Evolutionary conservation across 73 alveolate species (phyloP).

Genomic region (Tetrahymena borealis): DNA sequence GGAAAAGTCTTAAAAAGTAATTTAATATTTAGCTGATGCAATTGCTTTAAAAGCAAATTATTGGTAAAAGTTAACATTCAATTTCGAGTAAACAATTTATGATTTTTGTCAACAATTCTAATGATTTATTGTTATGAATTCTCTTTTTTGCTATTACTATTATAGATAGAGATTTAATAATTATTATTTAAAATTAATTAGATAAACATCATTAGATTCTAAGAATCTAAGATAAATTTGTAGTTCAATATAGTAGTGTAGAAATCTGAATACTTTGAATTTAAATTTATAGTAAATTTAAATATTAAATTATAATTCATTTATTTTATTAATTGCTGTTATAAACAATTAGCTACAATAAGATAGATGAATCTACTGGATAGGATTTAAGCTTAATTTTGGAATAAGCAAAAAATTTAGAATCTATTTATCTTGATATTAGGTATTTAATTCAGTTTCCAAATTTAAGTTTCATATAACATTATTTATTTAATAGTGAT

Average conservation of each 20-base stretch:
- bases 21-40: neutral
- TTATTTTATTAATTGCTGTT: neutral
- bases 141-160: too few relatives aligned
- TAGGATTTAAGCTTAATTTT: neutral
- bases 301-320: neutral
- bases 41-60: neutral
- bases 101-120: neutral
- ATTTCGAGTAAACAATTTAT: neutral
- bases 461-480: too few relatives aligned
- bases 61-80: neutral
- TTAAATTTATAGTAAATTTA: neutral
- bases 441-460: neutral
- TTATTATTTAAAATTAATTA: neutral
- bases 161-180: too few relatives aligned
- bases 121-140: too few relatives aligned
- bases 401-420: neutral
- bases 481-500: neutral
- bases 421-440: neutral
- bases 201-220: neutral
- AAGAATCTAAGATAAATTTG: neutral
- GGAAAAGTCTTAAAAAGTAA: neutral
- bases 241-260: neutral
- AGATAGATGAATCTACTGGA: neutral
- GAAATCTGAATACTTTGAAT: neutral
- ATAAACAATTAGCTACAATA: neutral